These are phyloP conservation scores for Apiospora saccharicola DNA, from an alignment of 2,329 filamentous ascomycete genomes.

Conservation along the genomic window DNA sequence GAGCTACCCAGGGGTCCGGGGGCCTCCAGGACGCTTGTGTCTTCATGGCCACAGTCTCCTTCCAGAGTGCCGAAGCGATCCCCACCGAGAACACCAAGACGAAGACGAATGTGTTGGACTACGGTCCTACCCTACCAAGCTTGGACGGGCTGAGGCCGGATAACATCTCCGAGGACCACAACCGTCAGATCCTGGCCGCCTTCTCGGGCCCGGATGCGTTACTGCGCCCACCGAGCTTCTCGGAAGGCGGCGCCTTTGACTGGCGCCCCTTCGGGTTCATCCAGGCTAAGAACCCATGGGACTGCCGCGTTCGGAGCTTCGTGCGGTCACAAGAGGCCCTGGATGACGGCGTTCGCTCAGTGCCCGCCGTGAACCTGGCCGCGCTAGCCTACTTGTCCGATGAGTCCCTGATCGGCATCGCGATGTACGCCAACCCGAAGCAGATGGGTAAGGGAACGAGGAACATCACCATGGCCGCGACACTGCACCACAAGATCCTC, in stretches of 20 bases:
- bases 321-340: constrained; percentile 17
- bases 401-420: constrained; percentile 22
- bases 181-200: neutral
- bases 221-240: constrained; percentile 10
- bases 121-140: neutral
- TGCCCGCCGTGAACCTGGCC: constrained; percentile 11
- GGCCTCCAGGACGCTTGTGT: neutral
- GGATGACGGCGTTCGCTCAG: too few relatives aligned
- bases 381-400: constrained; percentile 25
- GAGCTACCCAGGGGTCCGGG: constrained; percentile 17
- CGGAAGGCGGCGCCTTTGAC: constrained; percentile 6
- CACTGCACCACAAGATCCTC: constrained; percentile 27
- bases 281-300: neutral
- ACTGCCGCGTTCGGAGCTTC: constrained; percentile 19
- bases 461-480: constrained; percentile 23
- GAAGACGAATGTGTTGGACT: neutral
- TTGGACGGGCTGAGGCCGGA: neutral
- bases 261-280: neutral
- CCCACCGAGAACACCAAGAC: too few relatives aligned
- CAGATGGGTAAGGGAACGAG: neutral
- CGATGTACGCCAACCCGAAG: constrained; percentile 19
- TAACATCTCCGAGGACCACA: constrained; percentile 9
- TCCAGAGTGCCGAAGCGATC: neutral
- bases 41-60: constrained; percentile 25
- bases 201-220: neutral